phyloP scores from a whole-genome alignment of 106 monocot genomes.

The Dioscorea alata region DNA sequence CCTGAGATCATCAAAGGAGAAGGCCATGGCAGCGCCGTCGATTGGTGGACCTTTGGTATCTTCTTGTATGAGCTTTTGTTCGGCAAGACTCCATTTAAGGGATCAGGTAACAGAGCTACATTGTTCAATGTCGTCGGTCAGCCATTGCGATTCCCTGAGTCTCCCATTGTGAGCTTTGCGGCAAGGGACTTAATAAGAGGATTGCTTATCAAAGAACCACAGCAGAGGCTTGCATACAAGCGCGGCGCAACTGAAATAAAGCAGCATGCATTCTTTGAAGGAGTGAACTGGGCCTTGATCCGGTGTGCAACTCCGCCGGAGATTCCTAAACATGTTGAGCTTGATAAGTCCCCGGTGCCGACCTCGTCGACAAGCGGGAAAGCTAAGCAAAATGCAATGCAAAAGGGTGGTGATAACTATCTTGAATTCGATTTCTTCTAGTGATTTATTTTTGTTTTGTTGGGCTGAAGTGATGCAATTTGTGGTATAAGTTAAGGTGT shows the following conservation, averaged over 20 bases:
- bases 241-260: slow-evolving; percentile 31
- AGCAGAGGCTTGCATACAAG: slow-evolving; percentile 24
- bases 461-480: background rate
- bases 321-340: slow-evolving; percentile 6
- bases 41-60: slow-evolving; percentile 41
- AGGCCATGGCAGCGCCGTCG: slow-evolving; percentile 39
- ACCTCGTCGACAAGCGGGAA: slow-evolving; percentile 15
- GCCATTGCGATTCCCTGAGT: slow-evolving; percentile 26
- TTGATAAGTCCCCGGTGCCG: background rate
- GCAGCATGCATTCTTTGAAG: slow-evolving; percentile 33
- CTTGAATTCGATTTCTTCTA: slow-evolving; percentile 61
- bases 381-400: background rate
- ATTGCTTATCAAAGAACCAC: slow-evolving; percentile 28
- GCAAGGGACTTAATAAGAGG: slow-evolving; percentile 31
- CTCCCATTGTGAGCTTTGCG: slow-evolving; percentile 20
- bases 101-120: slow-evolving; percentile 29
- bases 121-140: slow-evolving; percentile 29
- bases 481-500: background rate
- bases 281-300: slow-evolving; percentile 36
- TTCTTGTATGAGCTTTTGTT: slow-evolving; percentile 36
- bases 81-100: slow-evolving; percentile 36
- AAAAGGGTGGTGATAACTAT: slow-evolving; percentile 33
- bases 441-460: background rate
- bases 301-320: slow-evolving; percentile 26
- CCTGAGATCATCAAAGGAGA: slow-evolving; percentile 39